A percentile compares a stretch with the other conserved stretches of the same genome.
phyloP scores from a whole-genome alignment of 371 early-diverging fungal species.

The Syncephalis fuscata region DNA sequence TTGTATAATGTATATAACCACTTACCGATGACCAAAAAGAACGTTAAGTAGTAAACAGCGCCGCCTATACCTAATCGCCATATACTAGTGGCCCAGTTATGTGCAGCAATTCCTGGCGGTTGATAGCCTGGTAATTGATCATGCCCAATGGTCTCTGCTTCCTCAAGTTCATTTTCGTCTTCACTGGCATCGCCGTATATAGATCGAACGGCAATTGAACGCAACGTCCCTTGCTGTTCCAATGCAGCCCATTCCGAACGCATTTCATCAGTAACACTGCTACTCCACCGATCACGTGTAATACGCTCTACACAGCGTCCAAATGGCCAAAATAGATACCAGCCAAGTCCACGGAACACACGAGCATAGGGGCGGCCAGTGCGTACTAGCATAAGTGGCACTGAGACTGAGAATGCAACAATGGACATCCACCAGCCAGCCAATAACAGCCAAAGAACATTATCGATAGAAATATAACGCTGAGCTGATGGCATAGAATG shows the following conservation, averaged over 20 bases:
- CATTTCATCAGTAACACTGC: slow-evolving; percentile 7
- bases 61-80: slow-evolving; percentile 35
- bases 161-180: slow-evolving; percentile 5
- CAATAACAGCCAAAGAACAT: slow-evolving; percentile 67
- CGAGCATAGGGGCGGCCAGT: slow-evolving; percentile 32
- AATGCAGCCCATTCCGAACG: not conserved
- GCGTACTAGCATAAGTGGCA: slow-evolving; percentile 21
- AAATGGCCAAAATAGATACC: slow-evolving; percentile 87
- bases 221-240: slow-evolving; percentile 1
- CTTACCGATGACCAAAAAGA: slow-evolving; percentile 29
- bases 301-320: slow-evolving; percentile 69
- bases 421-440: slow-evolving; percentile 83
- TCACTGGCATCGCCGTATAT: not conserved
- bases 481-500: slow-evolving; percentile 55
- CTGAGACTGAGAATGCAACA: slow-evolving; percentile 31
- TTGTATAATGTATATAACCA: not conserved
- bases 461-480: slow-evolving; percentile 56
- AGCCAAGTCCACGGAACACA: slow-evolving; percentile 37
- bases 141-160: slow-evolving; percentile 3
- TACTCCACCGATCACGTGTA: slow-evolving; percentile 5
- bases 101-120: not conserved
- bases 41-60: slow-evolving; percentile 31
- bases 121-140: slow-evolving; percentile 1
- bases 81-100: slow-evolving; percentile 3
- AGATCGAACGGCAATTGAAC: not conserved